These are phyloP conservation scores for Yamadazyma aaseri DNA, from an alignment of 1,139 yeast species.

Conservation along the genomic window DNA sequence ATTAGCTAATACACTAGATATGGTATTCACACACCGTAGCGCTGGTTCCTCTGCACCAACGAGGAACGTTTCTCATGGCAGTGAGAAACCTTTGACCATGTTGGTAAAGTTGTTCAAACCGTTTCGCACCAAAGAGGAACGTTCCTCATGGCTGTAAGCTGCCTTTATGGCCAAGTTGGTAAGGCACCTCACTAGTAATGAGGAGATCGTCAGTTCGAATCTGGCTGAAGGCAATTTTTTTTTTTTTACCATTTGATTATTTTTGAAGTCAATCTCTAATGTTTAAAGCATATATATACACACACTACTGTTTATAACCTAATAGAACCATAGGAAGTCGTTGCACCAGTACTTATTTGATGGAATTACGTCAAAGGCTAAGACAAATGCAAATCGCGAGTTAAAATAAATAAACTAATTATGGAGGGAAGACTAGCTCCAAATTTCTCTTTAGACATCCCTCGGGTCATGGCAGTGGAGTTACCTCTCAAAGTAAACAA, in stretches of 20 bases:
- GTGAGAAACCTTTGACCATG: too few species aligned
- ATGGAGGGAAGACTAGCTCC: constrained; percentile 31
- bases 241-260: constrained; percentile 4
- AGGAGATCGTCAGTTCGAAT: constrained; percentile 88
- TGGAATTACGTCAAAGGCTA: not conserved
- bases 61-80: too few species aligned
- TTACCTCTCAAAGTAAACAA: constrained; percentile 74
- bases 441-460: constrained; percentile 63
- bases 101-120: too few species aligned
- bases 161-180: constrained; percentile 80
- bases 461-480: constrained; percentile 76
- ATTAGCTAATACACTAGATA: too few species aligned
- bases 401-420: not conserved
- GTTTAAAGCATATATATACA: too few species aligned
- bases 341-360: too few species aligned
- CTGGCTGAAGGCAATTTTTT: constrained; percentile 69
- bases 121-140: not conserved
- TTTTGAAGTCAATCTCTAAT: too few species aligned
- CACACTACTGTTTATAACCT: too few species aligned
- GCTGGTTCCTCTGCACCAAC: too few species aligned
- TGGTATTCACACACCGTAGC: too few species aligned
- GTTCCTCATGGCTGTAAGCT: not conserved
- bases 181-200: constrained; percentile 92
- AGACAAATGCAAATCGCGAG: not conserved
- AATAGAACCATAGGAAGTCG: too few species aligned